A percentile compares a stretch with the other conserved stretches of the same genome.
phyloP scores from a whole-genome alignment of 768 basidiomycete species.

The Cyclocybe aegerita region DNA sequence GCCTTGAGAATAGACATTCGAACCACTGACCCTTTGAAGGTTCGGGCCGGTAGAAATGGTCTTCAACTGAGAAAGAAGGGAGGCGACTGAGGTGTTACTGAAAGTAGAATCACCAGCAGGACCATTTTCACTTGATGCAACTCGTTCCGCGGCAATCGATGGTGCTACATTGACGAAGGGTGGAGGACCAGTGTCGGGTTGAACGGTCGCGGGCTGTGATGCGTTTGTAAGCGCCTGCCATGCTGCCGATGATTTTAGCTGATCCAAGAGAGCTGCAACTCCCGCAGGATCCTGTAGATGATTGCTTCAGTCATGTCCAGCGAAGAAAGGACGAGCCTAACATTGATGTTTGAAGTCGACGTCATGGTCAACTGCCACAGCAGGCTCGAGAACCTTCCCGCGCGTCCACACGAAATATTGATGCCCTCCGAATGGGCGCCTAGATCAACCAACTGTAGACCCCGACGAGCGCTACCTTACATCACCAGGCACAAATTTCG shows the following conservation, averaged over 20 bases:
- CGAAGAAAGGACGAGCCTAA: slow-evolving; percentile 14
- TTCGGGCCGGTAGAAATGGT: slow-evolving; percentile 22
- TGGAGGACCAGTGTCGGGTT: slow-evolving; percentile 1
- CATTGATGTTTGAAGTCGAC: slow-evolving; percentile 51
- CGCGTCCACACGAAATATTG: background rate
- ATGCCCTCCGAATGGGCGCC: too few relatives aligned
- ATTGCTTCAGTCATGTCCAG: background rate
- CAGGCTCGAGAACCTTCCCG: background rate
- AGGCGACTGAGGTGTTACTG: slow-evolving; percentile 46
- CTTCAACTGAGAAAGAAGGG: slow-evolving; percentile 62
- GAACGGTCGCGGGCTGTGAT: slow-evolving; percentile 1
- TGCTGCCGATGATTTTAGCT: slow-evolving; percentile 62
- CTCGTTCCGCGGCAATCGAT: background rate
- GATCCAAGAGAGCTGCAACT: slow-evolving; percentile 71
- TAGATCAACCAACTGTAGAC: too few relatives aligned
- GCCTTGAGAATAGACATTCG: background rate
- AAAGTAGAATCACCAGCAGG: background rate
- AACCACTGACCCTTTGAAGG: background rate
- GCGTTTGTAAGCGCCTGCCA: slow-evolving; percentile 51
- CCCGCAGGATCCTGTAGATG: slow-evolving; percentile 57
- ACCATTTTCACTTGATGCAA: background rate
- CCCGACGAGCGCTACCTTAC: too few relatives aligned
- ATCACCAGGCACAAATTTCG: too few relatives aligned
- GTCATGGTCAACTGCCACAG: background rate
- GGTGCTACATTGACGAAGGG: background rate